These are phyloP conservation scores for Angophora floribunda DNA, from an alignment of 345 rosid genomes.

Conservation along the genomic window DNA sequence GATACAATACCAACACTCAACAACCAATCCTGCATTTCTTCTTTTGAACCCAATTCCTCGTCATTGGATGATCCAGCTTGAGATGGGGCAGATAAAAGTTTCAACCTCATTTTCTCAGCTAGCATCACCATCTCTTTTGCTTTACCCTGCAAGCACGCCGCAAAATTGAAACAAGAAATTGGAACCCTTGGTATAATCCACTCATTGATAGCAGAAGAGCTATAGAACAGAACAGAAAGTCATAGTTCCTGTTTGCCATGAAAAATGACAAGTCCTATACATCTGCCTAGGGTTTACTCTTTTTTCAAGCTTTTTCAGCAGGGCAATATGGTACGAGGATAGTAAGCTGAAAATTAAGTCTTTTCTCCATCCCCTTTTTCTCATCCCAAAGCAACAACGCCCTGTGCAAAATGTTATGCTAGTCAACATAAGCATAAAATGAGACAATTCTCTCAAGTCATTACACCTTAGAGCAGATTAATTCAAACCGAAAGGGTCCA, in stretches of 20 bases:
- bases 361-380: not conserved
- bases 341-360: not conserved
- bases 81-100: conserved; percentile 66
- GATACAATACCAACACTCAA: conserved; percentile 95
- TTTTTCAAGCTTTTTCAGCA: not conserved
- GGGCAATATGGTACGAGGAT: not conserved
- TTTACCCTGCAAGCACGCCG: conserved; percentile 39
- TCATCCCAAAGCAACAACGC: not conserved
- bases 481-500: not conserved
- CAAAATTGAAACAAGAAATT: not conserved
- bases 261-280: not conserved
- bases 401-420: not conserved
- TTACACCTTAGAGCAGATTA: not conserved
- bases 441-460: not conserved
- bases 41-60: conserved; percentile 88
- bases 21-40: conserved; percentile 94
- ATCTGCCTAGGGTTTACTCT: not conserved
- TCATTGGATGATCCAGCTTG: conserved; percentile 46
- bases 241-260: not conserved
- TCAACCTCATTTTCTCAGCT: conserved; percentile 90
- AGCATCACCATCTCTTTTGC: conserved; percentile 92
- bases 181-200: not conserved
- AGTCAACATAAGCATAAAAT: not conserved
- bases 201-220: not conserved
- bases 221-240: not conserved